A percentile compares a stretch with the other conserved stretches of the same genome.
Conservation (phyloP, 2,329 filamentous ascomycete genomes). For the Fusarium protoensiforme region DNA sequence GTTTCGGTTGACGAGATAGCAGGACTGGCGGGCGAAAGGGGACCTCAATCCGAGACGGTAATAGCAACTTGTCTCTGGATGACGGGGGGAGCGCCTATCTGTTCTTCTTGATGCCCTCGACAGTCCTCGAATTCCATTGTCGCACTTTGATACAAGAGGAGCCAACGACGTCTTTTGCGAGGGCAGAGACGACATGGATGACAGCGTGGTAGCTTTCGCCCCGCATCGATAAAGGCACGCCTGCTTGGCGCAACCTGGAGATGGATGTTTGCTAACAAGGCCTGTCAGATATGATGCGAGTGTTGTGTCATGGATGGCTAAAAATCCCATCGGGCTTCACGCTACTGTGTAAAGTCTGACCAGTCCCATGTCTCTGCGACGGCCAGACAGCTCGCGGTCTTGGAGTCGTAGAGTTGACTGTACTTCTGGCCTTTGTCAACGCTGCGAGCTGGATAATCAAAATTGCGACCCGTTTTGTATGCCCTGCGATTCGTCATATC, state of each 20-base stretch:
- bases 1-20: slow-evolving; percentile 17
- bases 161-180: slow-evolving; percentile 8
- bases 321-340: slow-evolving; percentile 21
- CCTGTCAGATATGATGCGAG: slow-evolving; percentile 41
- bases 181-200: slow-evolving; percentile 32
- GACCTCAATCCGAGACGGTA: neutral
- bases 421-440: neutral
- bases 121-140: neutral
- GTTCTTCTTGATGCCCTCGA: neutral
- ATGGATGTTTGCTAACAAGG: slow-evolving; percentile 34
- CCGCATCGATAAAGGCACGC: slow-evolving; percentile 38
- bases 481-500: slow-evolving; percentile 38
- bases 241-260: slow-evolving; percentile 18
- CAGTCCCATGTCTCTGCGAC: slow-evolving; percentile 11
- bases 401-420: slow-evolving; percentile 8
- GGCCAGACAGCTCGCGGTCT: slow-evolving; percentile 3
- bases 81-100: neutral
- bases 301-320: slow-evolving; percentile 41
- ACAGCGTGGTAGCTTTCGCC: slow-evolving; percentile 28
- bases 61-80: neutral
- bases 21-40: slow-evolving; percentile 1
- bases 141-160: neutral
- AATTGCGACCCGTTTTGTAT: slow-evolving; percentile 5
- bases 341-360: slow-evolving; percentile 22
- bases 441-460: neutral